Percentiles rank a stretch among this genome's conserved stretches.
Evolutionary conservation across 805 yeast genomes (phyloP).

Genomic region (Schizosaccharomyces pombe): DNA sequence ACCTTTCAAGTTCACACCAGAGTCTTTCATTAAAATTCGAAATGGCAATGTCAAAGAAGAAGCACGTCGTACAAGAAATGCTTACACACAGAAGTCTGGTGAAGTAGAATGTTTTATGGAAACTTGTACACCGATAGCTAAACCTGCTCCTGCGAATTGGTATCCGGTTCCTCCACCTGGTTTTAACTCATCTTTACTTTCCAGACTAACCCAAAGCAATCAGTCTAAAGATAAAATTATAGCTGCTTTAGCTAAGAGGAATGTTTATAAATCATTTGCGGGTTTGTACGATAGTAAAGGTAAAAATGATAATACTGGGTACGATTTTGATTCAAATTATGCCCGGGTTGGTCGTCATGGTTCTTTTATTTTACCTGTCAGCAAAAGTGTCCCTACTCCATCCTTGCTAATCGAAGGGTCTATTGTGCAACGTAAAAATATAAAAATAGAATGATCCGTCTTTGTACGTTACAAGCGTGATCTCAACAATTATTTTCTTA

Average conservation of each 20-base stretch:
- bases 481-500: too few species aligned
- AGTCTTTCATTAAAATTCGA: not conserved
- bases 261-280: not conserved
- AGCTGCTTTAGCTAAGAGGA: not conserved
- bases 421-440: not conserved
- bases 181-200: not conserved
- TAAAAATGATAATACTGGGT: not conserved
- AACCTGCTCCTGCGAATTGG: not conserved
- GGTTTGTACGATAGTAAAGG: not conserved
- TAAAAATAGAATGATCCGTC: too few species aligned
- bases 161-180: slow-evolving; percentile 1
- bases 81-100: not conserved
- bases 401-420: not conserved
- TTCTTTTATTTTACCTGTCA: not conserved
- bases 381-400: not conserved
- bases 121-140: not conserved
- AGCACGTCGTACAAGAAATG: not conserved
- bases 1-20: not conserved
- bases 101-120: not conserved
- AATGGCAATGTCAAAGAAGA: not conserved
- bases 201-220: not conserved
- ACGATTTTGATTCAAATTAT: not conserved
- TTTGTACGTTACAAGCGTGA: too few species aligned
- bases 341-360: not conserved
- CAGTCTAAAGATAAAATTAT: not conserved